A percentile compares a stretch with the other conserved stretches of the same genome.
These are phyloP conservation scores for Leptographium radiaticola DNA, from an alignment of 2,329 filamentous ascomycete genomes.

Conservation along the genomic window DNA sequence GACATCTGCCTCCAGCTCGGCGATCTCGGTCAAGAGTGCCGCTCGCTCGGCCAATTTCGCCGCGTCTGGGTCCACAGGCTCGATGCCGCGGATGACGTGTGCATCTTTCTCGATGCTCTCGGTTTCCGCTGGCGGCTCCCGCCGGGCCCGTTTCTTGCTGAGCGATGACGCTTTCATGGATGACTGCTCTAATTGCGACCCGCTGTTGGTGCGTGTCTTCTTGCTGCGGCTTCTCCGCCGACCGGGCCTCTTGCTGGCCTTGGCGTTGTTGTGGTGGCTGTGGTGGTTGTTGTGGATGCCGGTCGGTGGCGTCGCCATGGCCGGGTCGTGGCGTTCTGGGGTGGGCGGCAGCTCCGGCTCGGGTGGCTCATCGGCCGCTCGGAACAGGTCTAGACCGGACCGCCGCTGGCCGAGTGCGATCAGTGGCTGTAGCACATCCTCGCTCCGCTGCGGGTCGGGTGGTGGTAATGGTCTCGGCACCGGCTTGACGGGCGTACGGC, in stretches of 20 bases:
- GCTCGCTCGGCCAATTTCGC: constrained; percentile 40
- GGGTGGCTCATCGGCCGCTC: constrained; percentile 20
- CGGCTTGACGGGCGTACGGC: constrained; percentile 28
- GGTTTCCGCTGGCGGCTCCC: not conserved
- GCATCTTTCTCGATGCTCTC: not conserved
- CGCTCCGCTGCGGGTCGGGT: constrained; percentile 26
- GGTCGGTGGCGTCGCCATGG: constrained; percentile 39
- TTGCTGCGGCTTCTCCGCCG: constrained; percentile 20
- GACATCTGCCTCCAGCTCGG: constrained; percentile 45
- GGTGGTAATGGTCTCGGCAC: constrained; percentile 34
- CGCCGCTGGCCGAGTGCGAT: constrained; percentile 22
- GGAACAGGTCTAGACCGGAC: constrained; percentile 21
- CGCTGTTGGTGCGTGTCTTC: not conserved
- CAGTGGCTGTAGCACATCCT: constrained; percentile 30
- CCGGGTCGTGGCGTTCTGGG: constrained; percentile 36
- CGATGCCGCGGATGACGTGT: constrained; percentile 26
- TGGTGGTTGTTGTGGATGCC: constrained; percentile 47
- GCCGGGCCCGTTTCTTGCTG: not conserved
- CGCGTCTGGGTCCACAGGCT: constrained; percentile 26
- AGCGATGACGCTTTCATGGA: constrained; percentile 10
- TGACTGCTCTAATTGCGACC: constrained; percentile 36
- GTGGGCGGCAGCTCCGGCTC: constrained; percentile 54
- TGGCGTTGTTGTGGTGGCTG: constrained; percentile 32
- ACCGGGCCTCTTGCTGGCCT: constrained; percentile 34
- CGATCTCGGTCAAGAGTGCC: constrained; percentile 40